Percentiles rank a stretch among this genome's conserved stretches.
Evolutionary conservation across 179 eudicot species (phyloP).

Genomic region (Vitellaria paradoxa): DNA sequence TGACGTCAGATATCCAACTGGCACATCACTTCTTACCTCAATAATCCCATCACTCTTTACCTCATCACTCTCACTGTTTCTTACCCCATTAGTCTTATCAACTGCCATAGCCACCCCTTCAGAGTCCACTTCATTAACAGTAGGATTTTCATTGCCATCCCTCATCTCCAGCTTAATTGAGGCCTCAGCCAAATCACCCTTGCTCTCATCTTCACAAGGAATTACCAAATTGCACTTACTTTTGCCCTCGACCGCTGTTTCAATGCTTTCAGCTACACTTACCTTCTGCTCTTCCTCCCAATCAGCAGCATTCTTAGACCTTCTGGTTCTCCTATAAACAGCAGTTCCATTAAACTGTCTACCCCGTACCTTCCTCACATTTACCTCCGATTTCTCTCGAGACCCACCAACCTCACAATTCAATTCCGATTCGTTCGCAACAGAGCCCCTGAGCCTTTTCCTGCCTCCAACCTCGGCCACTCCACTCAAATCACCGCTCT

Average conservation of each 20-base stretch:
- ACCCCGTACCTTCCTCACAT: conserved; percentile 9
- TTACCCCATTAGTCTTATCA: neutral
- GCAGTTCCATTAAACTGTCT: conserved; percentile 18
- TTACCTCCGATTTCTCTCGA: neutral
- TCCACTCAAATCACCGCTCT: neutral
- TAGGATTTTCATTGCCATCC: neutral
- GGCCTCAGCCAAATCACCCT: conserved; percentile 22
- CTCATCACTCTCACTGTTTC: neutral
- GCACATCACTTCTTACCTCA: neutral
- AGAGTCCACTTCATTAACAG: conserved; percentile 1
- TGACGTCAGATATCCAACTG: conserved; percentile 22
- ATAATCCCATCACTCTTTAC: neutral
- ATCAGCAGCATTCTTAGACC: conserved; percentile 17
- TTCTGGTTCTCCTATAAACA: conserved; percentile 31
- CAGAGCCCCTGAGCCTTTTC: conserved; percentile 7
- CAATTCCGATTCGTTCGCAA: neutral
- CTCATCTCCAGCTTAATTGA: conserved; percentile 9
- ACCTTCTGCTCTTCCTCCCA: conserved; percentile 5
- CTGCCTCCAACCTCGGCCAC: conserved; percentile 1
- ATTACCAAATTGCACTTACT: conserved; percentile 16
- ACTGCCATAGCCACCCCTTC: conserved; percentile 3
- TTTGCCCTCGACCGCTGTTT: neutral
- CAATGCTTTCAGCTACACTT: neutral
- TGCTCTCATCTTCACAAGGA: neutral
- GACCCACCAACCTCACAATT: neutral